Base-by-base conservation (phyloP, 1,139 yeast genomes). In the Geotrichum bryndzae region DNA sequence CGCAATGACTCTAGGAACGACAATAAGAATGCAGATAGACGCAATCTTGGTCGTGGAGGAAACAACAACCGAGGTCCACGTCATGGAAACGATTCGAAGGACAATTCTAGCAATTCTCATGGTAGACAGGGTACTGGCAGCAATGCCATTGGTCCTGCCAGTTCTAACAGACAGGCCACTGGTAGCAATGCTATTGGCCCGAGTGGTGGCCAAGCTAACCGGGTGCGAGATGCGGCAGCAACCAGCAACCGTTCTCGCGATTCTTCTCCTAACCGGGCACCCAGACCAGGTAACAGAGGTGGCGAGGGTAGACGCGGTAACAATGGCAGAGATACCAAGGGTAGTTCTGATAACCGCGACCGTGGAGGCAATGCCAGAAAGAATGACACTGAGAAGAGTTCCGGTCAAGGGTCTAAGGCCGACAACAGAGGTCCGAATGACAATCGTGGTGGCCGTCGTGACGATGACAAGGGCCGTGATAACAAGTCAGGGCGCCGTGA, bases 381-480 rank as follows among this genome's bases (percentile, higher is more conserved):
- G 27, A 61, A 50, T 22, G 62, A 51, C 23, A 51, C 61, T 45
- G 54, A 54, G 48, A 56, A 63, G 33, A 31, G 56, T 10, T 23
- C 53, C n/a, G 53, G 53, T 29, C 29, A 52, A n/a, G 45, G 27
- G 13, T 25, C 53, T n/a, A 48, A 48, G 18, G 22, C 45, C 23
- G 23, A 23, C 7, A n/a, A 35, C n/a, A 56, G 58, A 29, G 59
- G 61, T 15, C 51, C 53, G 38, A 57, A 58, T 33, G 56, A 59
- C 45, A 65, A 58, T 46, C 57, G 61, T 18, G 64, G 57, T n/a
- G 58, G 63, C 11, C 63, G 56, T 25, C 35, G 48, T 50, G 65
- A 62, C n/a, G 55, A 52, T 22, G 62, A 61, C 45, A 53, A 63
- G 35, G 66, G 61, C n/a, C 64, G 63, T 33, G 66, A 58, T n/a